Conservation (phyloP, 2,329 filamentous ascomycete species). For the Pyrenophora teres region DNA sequence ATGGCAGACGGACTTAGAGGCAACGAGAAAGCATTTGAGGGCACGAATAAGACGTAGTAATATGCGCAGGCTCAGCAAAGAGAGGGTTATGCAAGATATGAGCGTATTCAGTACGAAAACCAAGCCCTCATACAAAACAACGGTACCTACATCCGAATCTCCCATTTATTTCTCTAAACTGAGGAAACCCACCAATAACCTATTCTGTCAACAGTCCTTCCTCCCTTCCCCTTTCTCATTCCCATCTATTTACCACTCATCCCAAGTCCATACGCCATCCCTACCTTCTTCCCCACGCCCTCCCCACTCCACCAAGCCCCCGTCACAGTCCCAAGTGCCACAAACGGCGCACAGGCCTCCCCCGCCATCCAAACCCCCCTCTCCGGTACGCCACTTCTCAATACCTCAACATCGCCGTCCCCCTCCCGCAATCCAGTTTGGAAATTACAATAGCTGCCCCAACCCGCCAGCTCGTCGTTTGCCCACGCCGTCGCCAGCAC, state of each 20-base stretch:
- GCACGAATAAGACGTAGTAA: too few species aligned
- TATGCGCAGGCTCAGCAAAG: too few species aligned
- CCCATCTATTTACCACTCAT: neutral
- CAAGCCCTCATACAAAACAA: too few species aligned
- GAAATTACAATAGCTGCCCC: slow-evolving; percentile 85
- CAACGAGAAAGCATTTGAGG: too few species aligned
- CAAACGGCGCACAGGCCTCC: slow-evolving; percentile 88
- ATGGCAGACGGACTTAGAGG: too few species aligned
- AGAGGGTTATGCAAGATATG: too few species aligned
- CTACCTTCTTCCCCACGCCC: slow-evolving; percentile 4
- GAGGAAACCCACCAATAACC: too few species aligned
- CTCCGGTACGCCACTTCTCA: slow-evolving; percentile 62
- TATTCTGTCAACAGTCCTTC: too few species aligned
- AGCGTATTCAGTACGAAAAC: too few species aligned
- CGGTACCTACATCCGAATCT: too few species aligned
- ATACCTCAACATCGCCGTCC: slow-evolving; percentile 70
- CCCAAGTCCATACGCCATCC: neutral
- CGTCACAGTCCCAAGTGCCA: slow-evolving; percentile 77
- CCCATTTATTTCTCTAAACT: too few species aligned
- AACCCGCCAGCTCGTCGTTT: slow-evolving; percentile 76
- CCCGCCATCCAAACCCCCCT: slow-evolving; percentile 83
- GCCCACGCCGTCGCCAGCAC: slow-evolving; percentile 78
- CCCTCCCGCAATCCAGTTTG: slow-evolving; percentile 73
- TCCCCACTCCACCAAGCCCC: slow-evolving; percentile 15
- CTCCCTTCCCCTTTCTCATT: neutral